Evolutionary conservation across 768 basidiomycete genomes (phyloP), one percentile per base, ranked within the genome.

Genomic region (Stropharia rugosoannulata): DNA sequence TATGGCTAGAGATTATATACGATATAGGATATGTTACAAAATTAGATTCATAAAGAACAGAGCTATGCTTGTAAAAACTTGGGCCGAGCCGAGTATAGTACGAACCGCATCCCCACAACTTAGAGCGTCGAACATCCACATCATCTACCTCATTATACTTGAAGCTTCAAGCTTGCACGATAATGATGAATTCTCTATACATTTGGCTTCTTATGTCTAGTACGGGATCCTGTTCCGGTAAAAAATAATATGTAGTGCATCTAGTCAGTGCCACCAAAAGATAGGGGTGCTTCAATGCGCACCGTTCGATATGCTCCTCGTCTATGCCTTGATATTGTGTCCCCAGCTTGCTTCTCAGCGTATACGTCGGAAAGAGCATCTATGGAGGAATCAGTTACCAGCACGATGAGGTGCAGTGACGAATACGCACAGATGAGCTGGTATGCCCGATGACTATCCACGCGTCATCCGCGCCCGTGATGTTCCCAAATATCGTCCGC

Each of bases 321-420:
- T 59, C 60, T 4, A 62, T 55, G 2, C 65, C 65, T 45, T 66
- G 59, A 37, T 60, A 66, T 40, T 56, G 38, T 0, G 45, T 62
- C 13, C 65, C 65, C 32, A 47, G 55, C 27, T 47, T 15, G 49
- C 57, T 66, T 47, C 32, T 35, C n/a, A 66, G 60, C 8, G 61
- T 62, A 25, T 64, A 66, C 3, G 62, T 61, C 0, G 62, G 50
- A 22, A 56, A 54, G 38, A 32, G 29, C 29, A 64, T 50, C 64
- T 66, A 12, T 16, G 19, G 3, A 6, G 11, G 27, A 19, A 42
- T 29, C 16, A 19, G 37, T 6, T 19, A 16, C 10, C 5, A 27
- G 11, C 38, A 6, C 1, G 19, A 11, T 5, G 29, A 35, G 35
- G 10, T 5, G 15, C 19, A 46, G 25, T 29, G 11, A 37, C n/a